These are phyloP conservation scores for Tubosaeta sp. DNA, from an alignment of 768 basidiomycete species.

Conservation along the genomic window DNA sequence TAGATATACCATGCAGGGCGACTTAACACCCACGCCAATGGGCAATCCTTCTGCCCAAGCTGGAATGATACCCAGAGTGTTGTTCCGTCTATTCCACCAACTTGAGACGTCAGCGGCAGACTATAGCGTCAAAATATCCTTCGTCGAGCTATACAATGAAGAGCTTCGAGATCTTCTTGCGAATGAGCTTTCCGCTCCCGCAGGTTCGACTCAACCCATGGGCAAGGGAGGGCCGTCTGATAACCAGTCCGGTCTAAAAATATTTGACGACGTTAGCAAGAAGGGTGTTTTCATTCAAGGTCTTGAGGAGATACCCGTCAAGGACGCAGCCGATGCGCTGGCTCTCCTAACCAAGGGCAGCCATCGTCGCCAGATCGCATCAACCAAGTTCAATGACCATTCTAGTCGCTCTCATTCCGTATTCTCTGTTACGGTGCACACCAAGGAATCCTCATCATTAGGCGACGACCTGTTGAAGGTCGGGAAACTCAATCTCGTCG, in stretches of 20 bases:
- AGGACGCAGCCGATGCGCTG: constrained; percentile 78
- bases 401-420: constrained; percentile 97
- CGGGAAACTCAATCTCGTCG: constrained; percentile 95
- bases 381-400: constrained; percentile 97
- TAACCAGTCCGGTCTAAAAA: constrained; percentile 63
- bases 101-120: constrained; percentile 76
- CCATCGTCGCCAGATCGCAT: constrained; percentile 85
- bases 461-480: constrained; percentile 89
- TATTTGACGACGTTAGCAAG: constrained; percentile 89
- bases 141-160: constrained; percentile 96
- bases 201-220: constrained; percentile 73
- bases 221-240: constrained; percentile 54
- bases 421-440: constrained; percentile 93
- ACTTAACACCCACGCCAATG: constrained; percentile 75
- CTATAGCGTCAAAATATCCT: constrained; percentile 91
- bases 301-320: constrained; percentile 83
- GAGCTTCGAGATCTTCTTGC: constrained; percentile 93
- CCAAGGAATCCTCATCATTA: constrained; percentile 71
- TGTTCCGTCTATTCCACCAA: constrained; percentile 87
- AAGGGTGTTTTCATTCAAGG: constrained; percentile 93
- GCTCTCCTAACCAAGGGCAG: constrained; percentile 85
- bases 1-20: constrained; percentile 97
- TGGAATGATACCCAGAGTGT: constrained; percentile 92
- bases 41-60: constrained; percentile 86
- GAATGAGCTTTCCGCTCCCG: constrained; percentile 67